Evolutionary conservation across 768 basidiomycete genomes (phyloP).

Genomic region (Boletus rubescentipes): DNA sequence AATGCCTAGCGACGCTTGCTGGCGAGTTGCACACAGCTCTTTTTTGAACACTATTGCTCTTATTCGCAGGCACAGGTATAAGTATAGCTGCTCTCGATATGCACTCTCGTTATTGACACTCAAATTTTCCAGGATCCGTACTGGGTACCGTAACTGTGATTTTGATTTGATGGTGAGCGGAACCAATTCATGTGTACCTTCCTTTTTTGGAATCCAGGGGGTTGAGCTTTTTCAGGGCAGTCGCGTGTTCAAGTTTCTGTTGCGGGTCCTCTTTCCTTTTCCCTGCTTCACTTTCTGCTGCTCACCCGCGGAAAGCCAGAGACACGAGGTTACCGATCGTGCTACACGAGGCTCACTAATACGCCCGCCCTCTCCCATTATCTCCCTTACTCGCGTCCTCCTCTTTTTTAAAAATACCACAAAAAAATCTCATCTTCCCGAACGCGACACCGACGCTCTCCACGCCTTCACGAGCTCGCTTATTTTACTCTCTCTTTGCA

Average conservation of each 20-base stretch:
- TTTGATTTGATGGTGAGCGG: constrained; percentile 30
- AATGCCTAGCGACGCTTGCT: constrained; percentile 28
- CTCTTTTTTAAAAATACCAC: constrained; percentile 4
- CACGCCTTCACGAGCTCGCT: constrained; percentile 29
- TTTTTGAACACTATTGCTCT: neutral
- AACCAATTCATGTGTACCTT: constrained; percentile 18
- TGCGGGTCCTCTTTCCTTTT: constrained; percentile 20
- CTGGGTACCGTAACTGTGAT: constrained; percentile 11
- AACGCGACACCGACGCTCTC: constrained; percentile 36
- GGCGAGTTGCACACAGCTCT: neutral
- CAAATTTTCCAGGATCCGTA: constrained; percentile 1
- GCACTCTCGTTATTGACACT: constrained; percentile 8
- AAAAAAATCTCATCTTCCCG: constrained; percentile 19
- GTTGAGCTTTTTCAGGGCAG: constrained; percentile 36
- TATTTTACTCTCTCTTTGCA: constrained; percentile 31
- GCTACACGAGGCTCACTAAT: constrained; percentile 47
- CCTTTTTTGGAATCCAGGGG: constrained; percentile 29
- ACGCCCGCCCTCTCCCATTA: constrained; percentile 2
- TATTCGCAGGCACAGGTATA: neutral
- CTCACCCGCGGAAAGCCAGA: constrained; percentile 41
- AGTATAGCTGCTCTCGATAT: constrained; percentile 1
- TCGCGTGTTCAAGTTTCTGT: constrained; percentile 26
- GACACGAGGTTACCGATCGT: constrained; percentile 48
- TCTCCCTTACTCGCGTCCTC: constrained; percentile 26
- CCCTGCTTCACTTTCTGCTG: constrained; percentile 28